phyloP scores from a whole-genome alignment of 495 filamentous ascomycete genomes.

The Aspergillus egyptiacus region DNA sequence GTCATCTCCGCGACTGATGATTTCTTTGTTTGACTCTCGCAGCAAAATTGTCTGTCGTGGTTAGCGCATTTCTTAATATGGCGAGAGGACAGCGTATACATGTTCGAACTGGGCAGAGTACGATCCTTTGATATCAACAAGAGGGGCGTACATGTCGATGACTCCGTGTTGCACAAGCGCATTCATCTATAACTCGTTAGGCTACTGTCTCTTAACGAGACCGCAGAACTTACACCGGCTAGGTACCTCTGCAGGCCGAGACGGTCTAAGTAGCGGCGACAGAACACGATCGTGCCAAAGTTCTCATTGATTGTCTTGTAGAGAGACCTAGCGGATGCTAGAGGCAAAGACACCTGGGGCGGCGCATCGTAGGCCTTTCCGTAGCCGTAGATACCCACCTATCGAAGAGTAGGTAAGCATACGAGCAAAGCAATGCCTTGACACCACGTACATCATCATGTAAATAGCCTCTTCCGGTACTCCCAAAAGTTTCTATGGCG shows the following conservation, averaged over 20 bases:
- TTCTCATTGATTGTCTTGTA: slow-evolving; percentile 58
- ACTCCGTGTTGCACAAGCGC: slow-evolving; percentile 47
- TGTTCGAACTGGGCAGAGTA: slow-evolving; percentile 60
- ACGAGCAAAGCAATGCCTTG: not conserved
- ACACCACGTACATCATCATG: slow-evolving; percentile 35
- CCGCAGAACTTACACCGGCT: slow-evolving; percentile 51
- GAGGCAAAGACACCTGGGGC: slow-evolving; percentile 35
- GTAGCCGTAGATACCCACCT: slow-evolving; percentile 42
- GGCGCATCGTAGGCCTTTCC: slow-evolving; percentile 48
- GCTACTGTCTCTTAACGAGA: too few relatives aligned
- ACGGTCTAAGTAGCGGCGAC: slow-evolving; percentile 57
- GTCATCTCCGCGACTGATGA: slow-evolving; percentile 44
- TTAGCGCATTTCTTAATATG: not conserved
- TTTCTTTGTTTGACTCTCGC: slow-evolving; percentile 38
- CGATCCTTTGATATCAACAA: slow-evolving; percentile 50
- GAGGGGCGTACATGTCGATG: slow-evolving; percentile 47
- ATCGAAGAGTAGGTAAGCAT: not conserved
- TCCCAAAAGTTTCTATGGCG: slow-evolving; percentile 62
- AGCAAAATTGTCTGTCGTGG: slow-evolving; percentile 38
- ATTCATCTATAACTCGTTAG: slow-evolving; percentile 37
- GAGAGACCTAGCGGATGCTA: slow-evolving; percentile 53
- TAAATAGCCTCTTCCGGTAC: slow-evolving; percentile 48
- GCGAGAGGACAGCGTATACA: slow-evolving; percentile 34
- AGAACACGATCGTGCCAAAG: slow-evolving; percentile 58
- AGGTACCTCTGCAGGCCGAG: slow-evolving; percentile 57